These are phyloP conservation scores for Daldinia grandis DNA, from an alignment of 495 filamentous ascomycete genomes.

Conservation along the genomic window DNA sequence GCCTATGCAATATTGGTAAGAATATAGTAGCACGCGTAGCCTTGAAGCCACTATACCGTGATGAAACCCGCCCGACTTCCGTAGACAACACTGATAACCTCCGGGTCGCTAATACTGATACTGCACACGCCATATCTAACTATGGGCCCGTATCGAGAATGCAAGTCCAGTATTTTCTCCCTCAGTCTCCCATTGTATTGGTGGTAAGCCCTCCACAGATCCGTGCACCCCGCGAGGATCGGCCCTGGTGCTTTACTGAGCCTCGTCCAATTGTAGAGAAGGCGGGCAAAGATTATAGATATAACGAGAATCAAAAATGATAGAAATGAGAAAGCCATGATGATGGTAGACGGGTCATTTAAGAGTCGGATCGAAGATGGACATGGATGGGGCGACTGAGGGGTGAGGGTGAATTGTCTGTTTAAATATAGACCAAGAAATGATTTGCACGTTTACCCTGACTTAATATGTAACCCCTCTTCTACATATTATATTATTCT, in stretches of 20 bases:
- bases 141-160: conserved; percentile 39
- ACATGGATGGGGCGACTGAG: no score
- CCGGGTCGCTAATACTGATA: conserved; percentile 44
- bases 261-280: conserved; percentile 32
- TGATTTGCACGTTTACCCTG: no score
- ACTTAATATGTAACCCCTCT: no score
- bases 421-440: no score
- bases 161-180: conserved; percentile 34
- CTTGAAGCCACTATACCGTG: conserved; percentile 26
- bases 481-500: no score
- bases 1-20: conserved; percentile 8
- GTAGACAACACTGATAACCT: conserved; percentile 42
- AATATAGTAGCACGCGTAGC: background rate
- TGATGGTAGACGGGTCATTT: no score
- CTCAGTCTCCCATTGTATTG: conserved; percentile 37
- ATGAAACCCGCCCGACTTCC: conserved; percentile 42
- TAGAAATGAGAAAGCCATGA: background rate
- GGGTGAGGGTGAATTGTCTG: no score
- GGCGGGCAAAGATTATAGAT: background rate
- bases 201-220: conserved; percentile 45
- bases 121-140: conserved; percentile 44
- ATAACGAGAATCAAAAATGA: background rate
- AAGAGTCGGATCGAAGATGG: no score
- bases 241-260: conserved; percentile 43
- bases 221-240: conserved; percentile 36